These are phyloP conservation scores for Sarocladiaceae sp. DNA, from an alignment of 2,329 filamentous ascomycete species.

Conservation along the genomic window DNA sequence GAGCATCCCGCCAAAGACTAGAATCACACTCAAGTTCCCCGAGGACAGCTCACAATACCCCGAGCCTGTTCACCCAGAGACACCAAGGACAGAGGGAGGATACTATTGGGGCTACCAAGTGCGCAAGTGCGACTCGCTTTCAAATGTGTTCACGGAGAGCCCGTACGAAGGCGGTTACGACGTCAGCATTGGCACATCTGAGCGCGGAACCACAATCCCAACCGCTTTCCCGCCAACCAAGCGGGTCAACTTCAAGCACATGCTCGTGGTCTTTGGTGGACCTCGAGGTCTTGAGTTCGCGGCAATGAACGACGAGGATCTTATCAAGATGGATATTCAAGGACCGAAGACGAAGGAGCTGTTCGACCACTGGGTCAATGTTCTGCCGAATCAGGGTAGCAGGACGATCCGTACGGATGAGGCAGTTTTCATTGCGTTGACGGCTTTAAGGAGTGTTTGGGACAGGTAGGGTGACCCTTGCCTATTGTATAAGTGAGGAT, in stretches of 20 bases:
- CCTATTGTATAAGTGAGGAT: slow-evolving; percentile 2
- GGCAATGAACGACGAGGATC: slow-evolving; percentile 53
- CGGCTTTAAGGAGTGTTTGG: slow-evolving; percentile 60
- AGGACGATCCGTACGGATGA: slow-evolving; percentile 81
- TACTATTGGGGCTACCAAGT: slow-evolving; percentile 86
- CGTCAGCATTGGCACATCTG: slow-evolving; percentile 77
- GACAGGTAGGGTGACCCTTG: slow-evolving; percentile 17
- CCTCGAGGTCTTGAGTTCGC: slow-evolving; percentile 76
- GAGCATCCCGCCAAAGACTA: slow-evolving; percentile 63
- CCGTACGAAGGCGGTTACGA: slow-evolving; percentile 76
- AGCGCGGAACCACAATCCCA: slow-evolving; percentile 59
- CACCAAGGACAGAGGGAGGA: slow-evolving; percentile 69
- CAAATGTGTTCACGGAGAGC: slow-evolving; percentile 72
- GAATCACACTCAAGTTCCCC: slow-evolving; percentile 68
- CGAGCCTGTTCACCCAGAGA: slow-evolving; percentile 61
- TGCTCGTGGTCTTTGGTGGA: slow-evolving; percentile 77
- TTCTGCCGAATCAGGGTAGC: slow-evolving; percentile 76
- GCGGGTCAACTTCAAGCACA: slow-evolving; percentile 56
- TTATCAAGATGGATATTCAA: slow-evolving; percentile 57
- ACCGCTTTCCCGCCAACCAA: slow-evolving; percentile 40
- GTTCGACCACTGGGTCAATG: slow-evolving; percentile 82
- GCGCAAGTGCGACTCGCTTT: slow-evolving; percentile 61
- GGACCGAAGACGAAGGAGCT: slow-evolving; percentile 62
- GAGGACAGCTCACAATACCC: slow-evolving; percentile 39
- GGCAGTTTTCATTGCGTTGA: slow-evolving; percentile 72